Conservation (phyloP, 2,329 filamentous ascomycete species). For the Verticillium zaregamsianum region DNA sequence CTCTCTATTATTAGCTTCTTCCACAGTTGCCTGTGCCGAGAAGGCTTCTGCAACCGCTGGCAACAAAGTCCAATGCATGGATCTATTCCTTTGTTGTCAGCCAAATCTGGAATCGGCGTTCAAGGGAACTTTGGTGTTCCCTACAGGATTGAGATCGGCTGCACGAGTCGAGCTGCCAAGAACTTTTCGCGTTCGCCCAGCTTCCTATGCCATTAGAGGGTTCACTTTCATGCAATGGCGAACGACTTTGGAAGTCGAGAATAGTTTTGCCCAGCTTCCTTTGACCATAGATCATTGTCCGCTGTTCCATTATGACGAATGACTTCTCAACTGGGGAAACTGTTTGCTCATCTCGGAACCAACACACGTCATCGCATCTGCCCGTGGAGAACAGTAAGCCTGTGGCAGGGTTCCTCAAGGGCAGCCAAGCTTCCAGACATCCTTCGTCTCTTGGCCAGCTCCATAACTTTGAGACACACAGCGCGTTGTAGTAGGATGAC, state of each 20-base stretch:
- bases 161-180: background rate
- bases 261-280: background rate
- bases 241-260: background rate
- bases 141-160: background rate
- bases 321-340: background rate
- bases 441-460: background rate
- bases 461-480: background rate
- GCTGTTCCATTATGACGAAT: too few relatives aligned
- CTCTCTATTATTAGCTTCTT: too few relatives aligned
- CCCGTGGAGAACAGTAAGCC: background rate
- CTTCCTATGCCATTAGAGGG: background rate
- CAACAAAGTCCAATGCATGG: background rate
- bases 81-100: background rate
- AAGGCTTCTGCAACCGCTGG: background rate
- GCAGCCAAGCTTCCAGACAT: background rate
- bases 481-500: background rate
- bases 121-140: background rate
- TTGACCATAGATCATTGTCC: background rate
- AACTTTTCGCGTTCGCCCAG: background rate
- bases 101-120: background rate
- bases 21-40: background rate
- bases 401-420: background rate
- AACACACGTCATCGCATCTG: background rate
- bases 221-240: background rate
- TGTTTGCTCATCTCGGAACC: background rate